These are phyloP conservation scores for Heliamphora pulchella DNA, from an alignment of 179 eudicot species.

Conservation along the genomic window DNA sequence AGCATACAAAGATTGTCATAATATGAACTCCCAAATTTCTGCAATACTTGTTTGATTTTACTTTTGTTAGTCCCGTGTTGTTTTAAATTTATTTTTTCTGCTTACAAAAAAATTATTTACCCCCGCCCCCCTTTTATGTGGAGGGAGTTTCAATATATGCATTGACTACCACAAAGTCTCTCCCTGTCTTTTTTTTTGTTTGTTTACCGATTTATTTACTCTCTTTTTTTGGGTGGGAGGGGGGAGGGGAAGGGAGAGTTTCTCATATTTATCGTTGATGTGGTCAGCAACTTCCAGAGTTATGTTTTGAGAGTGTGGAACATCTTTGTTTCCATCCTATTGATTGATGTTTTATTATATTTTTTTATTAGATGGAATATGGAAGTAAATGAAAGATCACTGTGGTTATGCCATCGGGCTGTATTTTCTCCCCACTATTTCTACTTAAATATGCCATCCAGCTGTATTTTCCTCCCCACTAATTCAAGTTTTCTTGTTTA, in stretches of 20 bases:
- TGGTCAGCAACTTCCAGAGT: not conserved
- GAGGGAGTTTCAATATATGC: not conserved
- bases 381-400: conserved; percentile 4
- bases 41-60: not conserved
- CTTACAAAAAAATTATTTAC: no score
- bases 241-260: not conserved
- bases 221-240: no score
- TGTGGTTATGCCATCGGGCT: not conserved
- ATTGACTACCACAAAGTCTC: not conserved
- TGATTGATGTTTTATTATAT: not conserved
- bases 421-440: not conserved
- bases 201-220: not conserved
- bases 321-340: not conserved
- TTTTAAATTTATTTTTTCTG: no score
- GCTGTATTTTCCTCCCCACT: not conserved
- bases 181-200: not conserved
- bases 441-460: not conserved
- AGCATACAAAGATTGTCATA: no score
- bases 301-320: not conserved
- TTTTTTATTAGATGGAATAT: not conserved
- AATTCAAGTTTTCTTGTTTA: conserved; percentile 5
- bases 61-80: not conserved
- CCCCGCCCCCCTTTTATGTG: not conserved
- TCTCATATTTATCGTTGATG: not conserved
- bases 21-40: no score